These are phyloP conservation scores for Kluyveromyces marxianus DNA, from an alignment of 1,139 yeast genomes.

Conservation along the genomic window DNA sequence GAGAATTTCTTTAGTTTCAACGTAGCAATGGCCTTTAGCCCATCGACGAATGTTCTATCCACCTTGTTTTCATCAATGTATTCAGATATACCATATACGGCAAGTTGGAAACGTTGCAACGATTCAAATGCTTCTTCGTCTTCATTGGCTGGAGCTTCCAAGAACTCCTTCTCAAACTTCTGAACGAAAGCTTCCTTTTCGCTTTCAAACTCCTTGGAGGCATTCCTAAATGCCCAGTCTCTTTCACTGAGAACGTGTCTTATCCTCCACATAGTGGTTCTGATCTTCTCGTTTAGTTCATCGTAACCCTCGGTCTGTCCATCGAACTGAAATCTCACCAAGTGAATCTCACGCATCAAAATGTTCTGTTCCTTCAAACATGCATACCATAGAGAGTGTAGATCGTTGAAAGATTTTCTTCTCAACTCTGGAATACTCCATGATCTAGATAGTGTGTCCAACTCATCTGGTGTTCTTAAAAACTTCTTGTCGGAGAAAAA, in stretches of 20 bases:
- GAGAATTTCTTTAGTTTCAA: conserved; percentile 51
- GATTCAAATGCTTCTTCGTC: conserved; percentile 57
- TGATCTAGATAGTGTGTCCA: conserved; percentile 58
- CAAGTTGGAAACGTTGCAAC: conserved; percentile 69
- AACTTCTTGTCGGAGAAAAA: conserved; percentile 65
- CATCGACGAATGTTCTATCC: conserved; percentile 60
- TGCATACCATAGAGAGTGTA: conserved; percentile 86
- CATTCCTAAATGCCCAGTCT: conserved; percentile 62
- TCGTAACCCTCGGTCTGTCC: conserved; percentile 32
- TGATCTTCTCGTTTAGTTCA: conserved; percentile 37
- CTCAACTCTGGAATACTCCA: conserved; percentile 90
- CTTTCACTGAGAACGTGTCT: conserved; percentile 86
- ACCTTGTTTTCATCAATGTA: conserved; percentile 40
- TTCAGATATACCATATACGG: conserved; percentile 70
- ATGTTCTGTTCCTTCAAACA: conserved; percentile 78
- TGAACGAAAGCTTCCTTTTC: conserved; percentile 43
- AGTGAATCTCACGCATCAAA: conserved; percentile 65
- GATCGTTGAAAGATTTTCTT: conserved; percentile 83
- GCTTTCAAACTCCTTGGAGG: conserved; percentile 40
- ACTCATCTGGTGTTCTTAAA: conserved; percentile 51
- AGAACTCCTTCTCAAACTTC: conserved; percentile 52
- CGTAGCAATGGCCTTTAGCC: conserved; percentile 59
- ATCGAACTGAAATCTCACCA: conserved; percentile 37
- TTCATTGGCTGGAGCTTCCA: conserved; percentile 50
- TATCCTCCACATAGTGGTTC: conserved; percentile 63